Evolutionary conservation across 106 monocot species (phyloP).

Genomic region (Chionographis japonica): DNA sequence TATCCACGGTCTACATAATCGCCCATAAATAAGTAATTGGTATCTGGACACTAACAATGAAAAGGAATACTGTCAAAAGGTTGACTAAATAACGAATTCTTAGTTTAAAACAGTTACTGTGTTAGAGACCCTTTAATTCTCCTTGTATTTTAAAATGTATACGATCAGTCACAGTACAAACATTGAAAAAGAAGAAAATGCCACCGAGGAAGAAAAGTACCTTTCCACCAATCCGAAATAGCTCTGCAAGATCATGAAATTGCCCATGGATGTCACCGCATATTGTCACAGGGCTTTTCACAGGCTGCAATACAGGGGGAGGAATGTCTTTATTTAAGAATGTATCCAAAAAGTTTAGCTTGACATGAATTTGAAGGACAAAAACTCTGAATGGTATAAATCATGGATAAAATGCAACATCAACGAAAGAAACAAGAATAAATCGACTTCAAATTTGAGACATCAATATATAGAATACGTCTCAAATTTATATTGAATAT

Average conservation of each 20-base stretch:
- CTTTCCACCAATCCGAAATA: slow-evolving; percentile 94
- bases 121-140: not conserved
- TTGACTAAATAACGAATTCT: not conserved
- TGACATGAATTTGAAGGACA: too few relatives aligned
- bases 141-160: too few relatives aligned
- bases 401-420: too few relatives aligned
- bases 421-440: too few relatives aligned
- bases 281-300: slow-evolving; percentile 93
- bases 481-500: not conserved
- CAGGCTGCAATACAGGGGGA: slow-evolving; percentile 50
- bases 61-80: slow-evolving; percentile 10
- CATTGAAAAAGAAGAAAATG: not conserved
- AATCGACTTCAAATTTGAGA: too few relatives aligned
- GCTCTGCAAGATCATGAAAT: slow-evolving; percentile 94
- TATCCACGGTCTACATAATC: slow-evolving; percentile 99
- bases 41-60: slow-evolving; percentile 87
- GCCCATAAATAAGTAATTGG: slow-evolving; percentile 99
- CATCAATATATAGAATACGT: too few relatives aligned
- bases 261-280: slow-evolving; percentile 97
- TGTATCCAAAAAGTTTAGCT: too few relatives aligned
- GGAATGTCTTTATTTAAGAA: not conserved
- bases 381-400: too few relatives aligned
- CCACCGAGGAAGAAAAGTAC: slow-evolving; percentile 25
- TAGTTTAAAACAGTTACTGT: not conserved
- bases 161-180: not conserved